Evolutionary conservation across 2,329 filamentous ascomycete genomes (phyloP).

Genomic region (Fusarium verticillioides): DNA sequence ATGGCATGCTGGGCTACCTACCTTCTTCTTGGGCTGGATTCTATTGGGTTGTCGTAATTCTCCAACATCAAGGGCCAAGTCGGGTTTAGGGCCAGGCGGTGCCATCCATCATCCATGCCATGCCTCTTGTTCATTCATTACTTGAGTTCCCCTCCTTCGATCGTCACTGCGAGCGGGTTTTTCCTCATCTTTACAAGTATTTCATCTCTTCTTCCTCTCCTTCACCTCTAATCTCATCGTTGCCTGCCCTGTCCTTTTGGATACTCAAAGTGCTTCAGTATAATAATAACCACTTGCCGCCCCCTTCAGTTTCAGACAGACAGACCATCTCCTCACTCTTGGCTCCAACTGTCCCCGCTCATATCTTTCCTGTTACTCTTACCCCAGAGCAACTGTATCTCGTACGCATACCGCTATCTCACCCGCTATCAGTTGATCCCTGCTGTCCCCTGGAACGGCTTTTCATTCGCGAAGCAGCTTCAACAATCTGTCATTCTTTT

Average conservation of each 20-base stretch:
- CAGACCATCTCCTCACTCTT: not conserved
- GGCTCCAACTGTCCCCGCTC: conserved; percentile 35
- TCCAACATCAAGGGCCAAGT: conserved; percentile 19
- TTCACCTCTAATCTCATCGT: not conserved
- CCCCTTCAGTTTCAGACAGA: not conserved
- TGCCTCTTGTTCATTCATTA: conserved; percentile 1
- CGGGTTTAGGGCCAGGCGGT: conserved; percentile 27
- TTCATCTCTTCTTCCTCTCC: conserved; percentile 6
- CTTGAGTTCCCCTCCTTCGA: conserved; percentile 29
- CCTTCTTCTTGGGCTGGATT: not conserved
- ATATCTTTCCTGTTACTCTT: conserved; percentile 44
- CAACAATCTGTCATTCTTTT: conserved; percentile 32
- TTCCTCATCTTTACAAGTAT: conserved; percentile 15
- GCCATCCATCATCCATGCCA: conserved; percentile 15
- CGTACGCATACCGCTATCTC: conserved; percentile 45
- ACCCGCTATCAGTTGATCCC: conserved; percentile 43
- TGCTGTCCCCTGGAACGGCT: conserved; percentile 21
- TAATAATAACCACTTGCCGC: not conserved
- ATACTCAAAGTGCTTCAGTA: not conserved
- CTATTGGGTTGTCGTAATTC: conserved; percentile 19
- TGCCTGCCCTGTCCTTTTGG: not conserved
- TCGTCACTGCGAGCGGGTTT: conserved; percentile 13
- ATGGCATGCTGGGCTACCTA: not conserved
- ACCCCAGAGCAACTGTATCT: conserved; percentile 43
- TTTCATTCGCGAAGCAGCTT: conserved; percentile 37